A percentile compares a stretch with the other conserved stretches of the same genome.
Evolutionary conservation across 2,329 filamentous ascomycete genomes (phyloP).

Genomic region (Myotisia sp.): DNA sequence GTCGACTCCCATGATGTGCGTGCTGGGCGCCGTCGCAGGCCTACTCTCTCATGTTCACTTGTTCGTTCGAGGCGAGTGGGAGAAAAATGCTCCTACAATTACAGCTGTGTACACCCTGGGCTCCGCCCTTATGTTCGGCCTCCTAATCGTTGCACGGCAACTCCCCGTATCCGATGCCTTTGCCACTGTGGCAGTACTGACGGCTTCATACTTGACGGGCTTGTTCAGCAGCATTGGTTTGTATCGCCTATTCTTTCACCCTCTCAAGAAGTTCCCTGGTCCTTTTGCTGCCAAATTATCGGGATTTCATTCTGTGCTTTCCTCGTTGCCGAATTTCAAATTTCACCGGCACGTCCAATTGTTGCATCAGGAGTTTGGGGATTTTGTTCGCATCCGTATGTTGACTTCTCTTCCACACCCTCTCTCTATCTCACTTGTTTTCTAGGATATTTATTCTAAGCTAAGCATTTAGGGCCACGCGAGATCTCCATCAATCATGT

Average conservation of each 20-base stretch:
- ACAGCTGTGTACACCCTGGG: slow-evolving; percentile 1
- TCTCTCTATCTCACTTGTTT: background rate
- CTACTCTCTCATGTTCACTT: slow-evolving; percentile 3
- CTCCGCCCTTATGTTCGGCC: background rate
- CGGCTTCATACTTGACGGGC: background rate
- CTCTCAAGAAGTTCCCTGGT: slow-evolving; percentile 17
- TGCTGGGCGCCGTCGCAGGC: slow-evolving; percentile 1
- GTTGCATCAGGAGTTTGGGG: slow-evolving; percentile 17
- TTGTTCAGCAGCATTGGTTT: slow-evolving; percentile 14
- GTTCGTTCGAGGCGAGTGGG: slow-evolving; percentile 6
- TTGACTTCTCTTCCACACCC: background rate
- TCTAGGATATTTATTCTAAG: background rate
- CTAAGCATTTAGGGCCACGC: slow-evolving; percentile 10
- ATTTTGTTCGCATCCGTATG: slow-evolving; percentile 19
- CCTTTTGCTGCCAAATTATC: slow-evolving; percentile 15
- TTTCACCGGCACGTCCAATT: slow-evolving; percentile 9
- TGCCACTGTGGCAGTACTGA: background rate
- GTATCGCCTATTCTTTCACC: slow-evolving; percentile 19
- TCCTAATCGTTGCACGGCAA: background rate
- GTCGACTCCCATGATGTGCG: background rate
- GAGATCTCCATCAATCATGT: slow-evolving; percentile 14
- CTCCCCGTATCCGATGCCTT: background rate
- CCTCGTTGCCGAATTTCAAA: slow-evolving; percentile 12
- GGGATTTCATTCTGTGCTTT: slow-evolving; percentile 12
- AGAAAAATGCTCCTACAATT: slow-evolving; percentile 1